Evolutionary conservation across 257 asterid genomes (phyloP).

Genomic region (Solanum dulcamara): DNA sequence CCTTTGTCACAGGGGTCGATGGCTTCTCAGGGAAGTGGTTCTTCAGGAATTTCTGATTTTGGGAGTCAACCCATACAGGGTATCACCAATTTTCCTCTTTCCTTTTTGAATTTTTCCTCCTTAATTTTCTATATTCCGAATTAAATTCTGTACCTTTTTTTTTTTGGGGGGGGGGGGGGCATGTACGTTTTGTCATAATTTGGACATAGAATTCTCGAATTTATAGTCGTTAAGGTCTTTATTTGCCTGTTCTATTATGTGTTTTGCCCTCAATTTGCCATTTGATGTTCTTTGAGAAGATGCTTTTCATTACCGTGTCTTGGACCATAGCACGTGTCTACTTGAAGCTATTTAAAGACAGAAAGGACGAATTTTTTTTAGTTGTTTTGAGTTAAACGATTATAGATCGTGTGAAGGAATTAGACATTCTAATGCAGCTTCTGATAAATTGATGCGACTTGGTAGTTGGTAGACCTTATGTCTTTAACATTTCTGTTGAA

Average conservation of each 20-base stretch:
- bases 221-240: neutral
- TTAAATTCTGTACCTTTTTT: neutral
- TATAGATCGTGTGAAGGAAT: neutral
- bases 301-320: neutral
- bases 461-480: neutral
- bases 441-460: neutral
- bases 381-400: neutral
- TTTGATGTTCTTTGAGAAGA: neutral
- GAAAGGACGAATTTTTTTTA: neutral
- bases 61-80: constrained; percentile 38
- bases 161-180: no score
- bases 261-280: neutral
- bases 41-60: constrained; percentile 45
- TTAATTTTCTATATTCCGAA: neutral
- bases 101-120: neutral
- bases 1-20: constrained; percentile 26
- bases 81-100: constrained; percentile 1
- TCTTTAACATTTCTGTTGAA: neutral
- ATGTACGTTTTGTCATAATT: neutral
- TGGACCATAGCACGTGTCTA: neutral
- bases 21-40: constrained; percentile 43
- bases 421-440: neutral
- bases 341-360: neutral
- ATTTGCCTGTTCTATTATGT: neutral
- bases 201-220: neutral